Conservation (phyloP, 177 flowering plant genomes). For the Vitis hybrid region DNA sequence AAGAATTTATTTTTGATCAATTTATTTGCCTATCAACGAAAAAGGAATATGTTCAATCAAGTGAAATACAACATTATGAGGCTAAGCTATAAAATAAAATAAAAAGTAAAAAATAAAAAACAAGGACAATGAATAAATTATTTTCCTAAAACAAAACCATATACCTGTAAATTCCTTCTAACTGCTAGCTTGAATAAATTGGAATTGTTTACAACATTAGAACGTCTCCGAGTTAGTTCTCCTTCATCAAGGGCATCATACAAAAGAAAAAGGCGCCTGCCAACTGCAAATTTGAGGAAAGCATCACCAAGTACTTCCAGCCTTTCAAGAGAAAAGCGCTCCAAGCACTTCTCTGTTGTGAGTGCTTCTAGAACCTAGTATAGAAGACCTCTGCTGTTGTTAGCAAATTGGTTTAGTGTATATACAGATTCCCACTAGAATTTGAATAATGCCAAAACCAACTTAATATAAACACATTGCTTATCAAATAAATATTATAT, state of each 20-base stretch:
- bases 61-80: too few relatives aligned
- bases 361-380: conserved; percentile 89
- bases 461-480: neutral
- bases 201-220: conserved; percentile 67
- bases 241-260: conserved; percentile 79
- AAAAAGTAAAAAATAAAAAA: neutral
- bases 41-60: too few relatives aligned
- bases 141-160: conserved; percentile 1
- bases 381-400: conserved; percentile 2
- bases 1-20: too few relatives aligned
- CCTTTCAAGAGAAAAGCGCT: conserved; percentile 89
- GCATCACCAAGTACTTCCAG: conserved; percentile 97
- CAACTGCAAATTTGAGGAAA: conserved; percentile 94
- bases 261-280: conserved; percentile 75
- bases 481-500: conserved; percentile 2
- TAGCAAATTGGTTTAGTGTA: neutral
- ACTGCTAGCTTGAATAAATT: conserved; percentile 66
- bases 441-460: neutral
- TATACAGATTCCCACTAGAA: neutral
- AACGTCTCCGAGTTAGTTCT: conserved; percentile 74
- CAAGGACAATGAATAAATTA: neutral
- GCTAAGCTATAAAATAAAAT: neutral
- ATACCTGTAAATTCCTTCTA: conserved; percentile 71
- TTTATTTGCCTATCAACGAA: too few relatives aligned
- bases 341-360: conserved; percentile 88